These are phyloP conservation scores for Chaetomium sp. DNA, from an alignment of 2,329 filamentous ascomycete genomes.

Conservation along the genomic window DNA sequence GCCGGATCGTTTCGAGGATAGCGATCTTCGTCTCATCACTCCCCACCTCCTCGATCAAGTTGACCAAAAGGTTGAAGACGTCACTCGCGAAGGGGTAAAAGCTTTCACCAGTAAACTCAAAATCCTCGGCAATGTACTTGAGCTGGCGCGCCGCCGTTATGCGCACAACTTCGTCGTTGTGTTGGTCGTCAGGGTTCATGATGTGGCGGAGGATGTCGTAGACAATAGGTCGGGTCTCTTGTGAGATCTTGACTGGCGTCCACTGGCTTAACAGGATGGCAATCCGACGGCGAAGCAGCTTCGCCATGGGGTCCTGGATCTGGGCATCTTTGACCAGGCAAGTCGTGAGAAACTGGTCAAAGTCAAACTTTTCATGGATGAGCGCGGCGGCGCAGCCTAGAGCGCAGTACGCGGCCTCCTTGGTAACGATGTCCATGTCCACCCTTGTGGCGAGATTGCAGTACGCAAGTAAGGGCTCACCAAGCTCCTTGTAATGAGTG, in stretches of 20 bases:
- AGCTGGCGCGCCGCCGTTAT: constrained; percentile 86
- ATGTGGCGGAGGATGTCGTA: constrained; percentile 89
- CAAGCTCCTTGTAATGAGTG: constrained; percentile 78
- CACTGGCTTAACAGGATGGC: constrained; percentile 86
- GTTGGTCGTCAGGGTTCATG: constrained; percentile 65
- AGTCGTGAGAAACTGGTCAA: constrained; percentile 68
- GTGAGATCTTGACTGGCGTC: constrained; percentile 70
- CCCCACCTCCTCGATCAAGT: constrained; percentile 71
- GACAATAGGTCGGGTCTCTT: constrained; percentile 62
- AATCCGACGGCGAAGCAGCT: constrained; percentile 78
- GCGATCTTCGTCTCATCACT: constrained; percentile 85
- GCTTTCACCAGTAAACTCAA: constrained; percentile 65
- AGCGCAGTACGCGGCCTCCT: constrained; percentile 91
- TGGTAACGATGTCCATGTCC: constrained; percentile 64
- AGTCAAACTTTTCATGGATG: constrained; percentile 69
- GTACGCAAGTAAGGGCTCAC: constrained; percentile 72
- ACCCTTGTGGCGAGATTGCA: constrained; percentile 71
- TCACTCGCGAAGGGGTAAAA: constrained; percentile 74
- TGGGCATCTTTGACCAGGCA: constrained; percentile 77
- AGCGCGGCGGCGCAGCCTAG: constrained; percentile 80
- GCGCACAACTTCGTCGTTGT: constrained; percentile 86
- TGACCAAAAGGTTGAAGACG: constrained; percentile 66
- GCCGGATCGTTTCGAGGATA: constrained; percentile 77
- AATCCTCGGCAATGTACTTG: constrained; percentile 73
- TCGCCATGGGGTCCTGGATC: constrained; percentile 54